Conservation (phyloP, 306 rosid species). For the Quercus rubra region DNA sequence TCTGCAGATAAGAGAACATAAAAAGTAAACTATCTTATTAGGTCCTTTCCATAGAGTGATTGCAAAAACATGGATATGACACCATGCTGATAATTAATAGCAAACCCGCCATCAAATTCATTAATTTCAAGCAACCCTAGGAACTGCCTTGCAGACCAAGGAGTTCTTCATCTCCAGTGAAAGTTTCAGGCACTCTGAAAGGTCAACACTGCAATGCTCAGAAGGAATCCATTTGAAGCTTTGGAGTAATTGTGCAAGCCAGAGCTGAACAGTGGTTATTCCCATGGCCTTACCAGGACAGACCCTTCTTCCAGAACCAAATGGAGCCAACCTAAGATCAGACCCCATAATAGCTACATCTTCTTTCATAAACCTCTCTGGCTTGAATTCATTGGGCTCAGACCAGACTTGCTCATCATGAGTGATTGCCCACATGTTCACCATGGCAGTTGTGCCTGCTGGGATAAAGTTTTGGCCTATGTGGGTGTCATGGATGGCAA, state of each 20-base stretch:
- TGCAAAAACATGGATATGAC: neutral
- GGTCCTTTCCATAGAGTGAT: neutral
- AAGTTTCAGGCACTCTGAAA: conserved; percentile 60
- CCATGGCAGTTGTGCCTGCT: conserved; percentile 71
- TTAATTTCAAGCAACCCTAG: conserved; percentile 36
- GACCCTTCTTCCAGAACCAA: conserved; percentile 73
- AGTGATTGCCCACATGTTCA: conserved; percentile 85
- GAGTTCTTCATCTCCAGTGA: conserved; percentile 78
- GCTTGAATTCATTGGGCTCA: conserved; percentile 40
- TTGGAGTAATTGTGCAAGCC: conserved; percentile 70
- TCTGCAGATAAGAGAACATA: neutral
- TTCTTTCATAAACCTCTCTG: conserved; percentile 45
- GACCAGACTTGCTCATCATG: conserved; percentile 53
- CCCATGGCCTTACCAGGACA: conserved; percentile 89
- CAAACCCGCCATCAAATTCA: neutral
- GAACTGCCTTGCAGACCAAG: conserved; percentile 52
- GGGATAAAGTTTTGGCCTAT: conserved; percentile 49
- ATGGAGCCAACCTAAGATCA: conserved; percentile 73
- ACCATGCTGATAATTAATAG: neutral
- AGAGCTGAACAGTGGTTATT: conserved; percentile 64
- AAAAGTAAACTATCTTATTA: neutral
- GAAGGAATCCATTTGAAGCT: conserved; percentile 44
- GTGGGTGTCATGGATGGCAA: conserved; percentile 54
- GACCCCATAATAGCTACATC: conserved; percentile 51
- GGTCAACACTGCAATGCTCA: conserved; percentile 31